These are phyloP conservation scores for Gossypium turneri DNA, from an alignment of 345 rosid genomes.

Conservation along the genomic window DNA sequence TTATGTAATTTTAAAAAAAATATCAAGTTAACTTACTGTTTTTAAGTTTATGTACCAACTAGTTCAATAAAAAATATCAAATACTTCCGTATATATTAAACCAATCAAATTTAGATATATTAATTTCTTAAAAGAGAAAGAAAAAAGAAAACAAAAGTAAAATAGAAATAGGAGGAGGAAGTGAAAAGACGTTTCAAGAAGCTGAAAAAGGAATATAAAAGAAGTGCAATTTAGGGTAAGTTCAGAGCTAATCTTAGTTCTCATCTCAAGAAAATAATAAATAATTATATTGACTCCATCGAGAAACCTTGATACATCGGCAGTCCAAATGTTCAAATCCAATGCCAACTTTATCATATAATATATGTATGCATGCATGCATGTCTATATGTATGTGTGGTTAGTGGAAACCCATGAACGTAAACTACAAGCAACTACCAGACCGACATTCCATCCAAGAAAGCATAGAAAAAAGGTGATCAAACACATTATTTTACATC, in stretches of 20 bases:
- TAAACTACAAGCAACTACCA: slow-evolving; percentile 17
- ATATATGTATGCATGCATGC: neutral
- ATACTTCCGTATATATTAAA: too few species aligned
- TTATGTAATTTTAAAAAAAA: too few species aligned
- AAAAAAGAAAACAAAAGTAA: too few species aligned
- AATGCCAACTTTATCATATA: neutral
- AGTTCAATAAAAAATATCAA: too few species aligned
- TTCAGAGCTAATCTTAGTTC: neutral
- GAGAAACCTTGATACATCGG: neutral
- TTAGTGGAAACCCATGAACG: slow-evolving; percentile 27
- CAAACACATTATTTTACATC: neutral
- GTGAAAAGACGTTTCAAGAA: neutral
- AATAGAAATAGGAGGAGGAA: too few species aligned
- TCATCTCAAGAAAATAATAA: neutral
- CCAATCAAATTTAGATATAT: too few species aligned
- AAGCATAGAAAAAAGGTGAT: neutral
- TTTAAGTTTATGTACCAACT: too few species aligned
- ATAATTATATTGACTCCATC: neutral
- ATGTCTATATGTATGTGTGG: too few species aligned
- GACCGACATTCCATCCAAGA: slow-evolving; percentile 34
- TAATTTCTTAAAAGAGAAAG: neutral
- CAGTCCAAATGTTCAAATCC: slow-evolving; percentile 7
- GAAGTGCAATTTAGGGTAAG: neutral
- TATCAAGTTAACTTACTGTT: too few species aligned
- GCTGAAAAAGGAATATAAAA: neutral